Evolutionary conservation across 1,284 basidiomycete species (phyloP).

Genomic region (Ustilago xerochloae): DNA sequence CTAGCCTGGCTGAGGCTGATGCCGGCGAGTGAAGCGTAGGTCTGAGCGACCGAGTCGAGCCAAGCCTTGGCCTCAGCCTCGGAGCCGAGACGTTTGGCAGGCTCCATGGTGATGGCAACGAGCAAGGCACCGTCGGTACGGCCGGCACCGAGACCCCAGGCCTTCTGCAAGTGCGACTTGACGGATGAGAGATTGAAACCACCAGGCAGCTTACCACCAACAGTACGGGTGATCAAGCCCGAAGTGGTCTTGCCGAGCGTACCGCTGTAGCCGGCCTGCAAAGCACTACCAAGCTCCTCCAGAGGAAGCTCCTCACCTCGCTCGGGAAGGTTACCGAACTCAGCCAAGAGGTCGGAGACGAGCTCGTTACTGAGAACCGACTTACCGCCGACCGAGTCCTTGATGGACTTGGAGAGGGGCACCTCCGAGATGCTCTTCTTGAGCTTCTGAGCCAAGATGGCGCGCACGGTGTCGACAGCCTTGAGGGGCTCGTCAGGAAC

Average conservation of each 20-base stretch:
- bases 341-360: slow-evolving; percentile 82
- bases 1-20: slow-evolving; percentile 75
- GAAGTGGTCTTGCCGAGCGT: slow-evolving; percentile 95
- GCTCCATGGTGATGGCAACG: slow-evolving; percentile 89
- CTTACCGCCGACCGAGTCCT: slow-evolving; percentile 97
- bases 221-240: slow-evolving; percentile 87
- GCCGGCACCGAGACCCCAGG: slow-evolving; percentile 85
- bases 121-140: slow-evolving; percentile 92
- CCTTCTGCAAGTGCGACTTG: slow-evolving; percentile 73
- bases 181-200: slow-evolving; percentile 96
- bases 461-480: slow-evolving; percentile 86
- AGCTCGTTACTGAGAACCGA: slow-evolving; percentile 98
- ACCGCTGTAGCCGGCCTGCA: slow-evolving; percentile 84
- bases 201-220: slow-evolving; percentile 97
- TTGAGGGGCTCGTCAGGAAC: slow-evolving; percentile 91
- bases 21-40: slow-evolving; percentile 87
- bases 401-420: slow-evolving; percentile 93
- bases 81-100: slow-evolving; percentile 89
- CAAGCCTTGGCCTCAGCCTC: slow-evolving; percentile 93
- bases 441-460: slow-evolving; percentile 95
- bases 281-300: slow-evolving; percentile 88
- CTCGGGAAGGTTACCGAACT: slow-evolving; percentile 76
- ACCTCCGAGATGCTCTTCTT: slow-evolving; percentile 93
- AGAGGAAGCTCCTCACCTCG: slow-evolving; percentile 93
- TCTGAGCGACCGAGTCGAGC: slow-evolving; percentile 85